Evolutionary conservation across 441 rosid genomes (phyloP).

Genomic region (Pelargonium citronellum): DNA sequence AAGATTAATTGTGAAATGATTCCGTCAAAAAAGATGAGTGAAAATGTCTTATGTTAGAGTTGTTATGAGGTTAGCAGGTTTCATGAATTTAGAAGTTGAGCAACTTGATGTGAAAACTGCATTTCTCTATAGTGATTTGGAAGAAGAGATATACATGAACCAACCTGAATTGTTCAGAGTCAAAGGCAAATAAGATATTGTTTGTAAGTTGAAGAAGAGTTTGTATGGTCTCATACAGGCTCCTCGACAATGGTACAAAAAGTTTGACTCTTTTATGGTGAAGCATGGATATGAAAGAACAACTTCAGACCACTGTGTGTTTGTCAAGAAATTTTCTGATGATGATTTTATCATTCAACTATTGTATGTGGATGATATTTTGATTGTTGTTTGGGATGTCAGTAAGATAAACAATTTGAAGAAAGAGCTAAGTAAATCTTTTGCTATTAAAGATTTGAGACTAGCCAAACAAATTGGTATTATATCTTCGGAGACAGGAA

Average conservation of each 20-base stretch:
- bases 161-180: not conserved
- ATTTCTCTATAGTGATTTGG: slow-evolving; percentile 3
- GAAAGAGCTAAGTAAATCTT: not conserved
- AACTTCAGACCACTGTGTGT: not conserved
- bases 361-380: not conserved
- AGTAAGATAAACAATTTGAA: not conserved
- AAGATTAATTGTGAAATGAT: not conserved
- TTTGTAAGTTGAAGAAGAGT: not conserved
- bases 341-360: not conserved
- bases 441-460: not conserved
- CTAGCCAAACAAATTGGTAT: not conserved
- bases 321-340: not conserved
- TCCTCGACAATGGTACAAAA: not conserved
- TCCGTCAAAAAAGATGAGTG: not conserved
- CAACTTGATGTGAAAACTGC: slow-evolving; percentile 6
- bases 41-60: not conserved
- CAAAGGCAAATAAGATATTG: not conserved
- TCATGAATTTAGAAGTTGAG: not conserved
- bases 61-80: not conserved
- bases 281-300: not conserved
- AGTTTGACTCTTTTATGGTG: not conserved
- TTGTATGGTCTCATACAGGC: not conserved
- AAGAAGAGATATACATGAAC: not conserved
- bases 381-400: not conserved
- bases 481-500: not conserved